Conservation (phyloP, 2,329 filamentous ascomycete genomes). For the Pestalotiopsis sp. region DNA sequence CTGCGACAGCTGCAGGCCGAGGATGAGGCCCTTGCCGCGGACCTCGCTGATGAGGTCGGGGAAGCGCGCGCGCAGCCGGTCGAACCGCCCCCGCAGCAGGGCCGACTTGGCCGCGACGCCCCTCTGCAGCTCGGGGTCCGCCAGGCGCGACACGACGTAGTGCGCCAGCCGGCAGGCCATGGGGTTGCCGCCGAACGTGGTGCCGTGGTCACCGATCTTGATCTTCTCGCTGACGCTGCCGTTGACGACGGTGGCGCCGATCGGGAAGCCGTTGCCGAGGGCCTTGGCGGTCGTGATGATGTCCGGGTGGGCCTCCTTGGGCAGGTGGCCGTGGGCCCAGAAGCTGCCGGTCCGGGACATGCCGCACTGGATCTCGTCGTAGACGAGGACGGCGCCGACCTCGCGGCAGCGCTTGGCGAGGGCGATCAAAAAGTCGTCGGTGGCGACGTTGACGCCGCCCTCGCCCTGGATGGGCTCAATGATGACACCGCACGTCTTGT, state of each 20-base stretch:
- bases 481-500: conserved; percentile 90
- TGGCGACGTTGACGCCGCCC: conserved; percentile 85
- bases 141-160: conserved; percentile 78
- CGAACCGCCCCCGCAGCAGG: conserved; percentile 51
- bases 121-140: conserved; percentile 69
- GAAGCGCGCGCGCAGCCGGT: conserved; percentile 48
- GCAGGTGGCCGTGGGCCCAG: conserved; percentile 81
- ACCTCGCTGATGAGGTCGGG: conserved; percentile 78
- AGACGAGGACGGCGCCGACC: conserved; percentile 86
- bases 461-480: conserved; percentile 98
- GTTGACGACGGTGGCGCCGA: conserved; percentile 75
- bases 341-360: conserved; percentile 83
- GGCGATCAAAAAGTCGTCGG: conserved; percentile 78
- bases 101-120: conserved; percentile 68
- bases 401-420: conserved; percentile 84
- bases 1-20: conserved; percentile 80
- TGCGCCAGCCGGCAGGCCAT: conserved; percentile 83
- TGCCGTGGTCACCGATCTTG: conserved; percentile 81
- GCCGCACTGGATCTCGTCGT: conserved; percentile 97
- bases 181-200: conserved; percentile 92
- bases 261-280: conserved; percentile 93
- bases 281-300: conserved; percentile 95
- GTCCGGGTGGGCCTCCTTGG: conserved; percentile 84
- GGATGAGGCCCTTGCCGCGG: conserved; percentile 80
- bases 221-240: conserved; percentile 67